Conservation (phyloP, 2,329 filamentous ascomycete species). For the Fusarium begoniae region DNA sequence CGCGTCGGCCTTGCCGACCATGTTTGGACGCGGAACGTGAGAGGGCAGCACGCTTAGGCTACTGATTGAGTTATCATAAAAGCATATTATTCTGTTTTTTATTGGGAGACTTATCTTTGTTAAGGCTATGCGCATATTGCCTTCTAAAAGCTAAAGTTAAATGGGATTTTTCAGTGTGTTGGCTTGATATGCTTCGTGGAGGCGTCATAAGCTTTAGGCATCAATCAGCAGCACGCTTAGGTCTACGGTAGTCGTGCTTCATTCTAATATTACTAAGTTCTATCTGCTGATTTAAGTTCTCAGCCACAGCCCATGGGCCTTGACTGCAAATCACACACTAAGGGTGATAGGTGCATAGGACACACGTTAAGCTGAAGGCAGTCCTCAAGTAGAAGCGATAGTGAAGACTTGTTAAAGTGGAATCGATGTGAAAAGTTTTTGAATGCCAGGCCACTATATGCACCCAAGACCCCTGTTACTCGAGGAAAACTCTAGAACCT, state of each 20-base stretch:
- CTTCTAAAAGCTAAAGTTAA: too few species aligned
- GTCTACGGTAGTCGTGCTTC: not conserved
- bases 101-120: too few species aligned
- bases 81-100: too few species aligned
- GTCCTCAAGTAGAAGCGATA: rapidly evolving
- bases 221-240: not conserved
- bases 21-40: not conserved
- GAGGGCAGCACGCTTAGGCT: not conserved
- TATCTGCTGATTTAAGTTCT: not conserved
- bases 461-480: rapidly evolving
- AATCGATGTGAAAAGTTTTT: too few species aligned
- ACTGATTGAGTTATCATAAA: too few species aligned
- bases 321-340: rapidly evolving
- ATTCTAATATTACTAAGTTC: rapidly evolving
- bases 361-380: not conserved
- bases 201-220: too few species aligned
- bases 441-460: not conserved
- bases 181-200: too few species aligned
- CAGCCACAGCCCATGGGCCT: rapidly evolving
- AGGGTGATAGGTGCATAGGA: rapidly evolving
- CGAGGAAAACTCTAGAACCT: rapidly evolving
- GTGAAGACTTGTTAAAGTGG: not conserved
- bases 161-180: too few species aligned
- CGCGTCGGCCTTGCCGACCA: not conserved
- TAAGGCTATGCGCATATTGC: too few species aligned